Conservation (phyloP, 306 rosid species). For the Cucumis cinereus region DNA sequence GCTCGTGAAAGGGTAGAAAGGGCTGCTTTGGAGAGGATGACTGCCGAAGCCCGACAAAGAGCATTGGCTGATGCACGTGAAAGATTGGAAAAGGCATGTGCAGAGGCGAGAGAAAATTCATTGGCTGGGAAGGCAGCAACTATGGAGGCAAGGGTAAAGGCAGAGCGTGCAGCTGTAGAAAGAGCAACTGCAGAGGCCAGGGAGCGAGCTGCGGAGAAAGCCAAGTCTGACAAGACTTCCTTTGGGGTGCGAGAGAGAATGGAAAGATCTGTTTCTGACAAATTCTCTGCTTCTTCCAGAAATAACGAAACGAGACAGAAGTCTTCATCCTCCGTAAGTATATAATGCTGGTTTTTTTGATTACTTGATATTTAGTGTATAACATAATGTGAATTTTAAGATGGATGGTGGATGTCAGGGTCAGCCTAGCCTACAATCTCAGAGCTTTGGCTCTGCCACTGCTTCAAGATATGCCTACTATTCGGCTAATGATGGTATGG, state of each 20-base stretch:
- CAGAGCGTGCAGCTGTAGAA: conserved; percentile 86
- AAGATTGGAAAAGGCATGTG: conserved; percentile 89
- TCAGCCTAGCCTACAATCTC: conserved; percentile 45
- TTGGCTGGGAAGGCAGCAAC: conserved; percentile 49
- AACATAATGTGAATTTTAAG: neutral
- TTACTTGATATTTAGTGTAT: neutral
- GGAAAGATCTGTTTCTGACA: conserved; percentile 85
- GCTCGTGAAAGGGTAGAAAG: conserved; percentile 63
- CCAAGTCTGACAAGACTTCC: conserved; percentile 55
- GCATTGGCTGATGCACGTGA: conserved; percentile 77
- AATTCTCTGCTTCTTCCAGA: conserved; percentile 40
- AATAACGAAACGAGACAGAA: conserved; percentile 41
- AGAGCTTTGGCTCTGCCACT: conserved; percentile 20
- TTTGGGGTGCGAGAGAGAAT: conserved; percentile 54
- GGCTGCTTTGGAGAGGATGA: conserved; percentile 76
- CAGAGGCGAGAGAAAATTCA: conserved; percentile 84
- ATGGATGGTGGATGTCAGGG: conserved; percentile 36
- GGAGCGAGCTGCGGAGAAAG: conserved; percentile 75
- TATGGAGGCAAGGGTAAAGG: conserved; percentile 71
- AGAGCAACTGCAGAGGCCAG: conserved; percentile 91
- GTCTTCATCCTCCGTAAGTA: conserved; percentile 56
- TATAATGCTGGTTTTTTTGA: conserved; percentile 1
- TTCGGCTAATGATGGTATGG: conserved; percentile 49
- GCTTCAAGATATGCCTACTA: conserved; percentile 44
- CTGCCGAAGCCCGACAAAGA: conserved; percentile 81